Evolutionary conservation across 768 basidiomycete species (phyloP).

Genomic region (Paxillus rubicundulus): DNA sequence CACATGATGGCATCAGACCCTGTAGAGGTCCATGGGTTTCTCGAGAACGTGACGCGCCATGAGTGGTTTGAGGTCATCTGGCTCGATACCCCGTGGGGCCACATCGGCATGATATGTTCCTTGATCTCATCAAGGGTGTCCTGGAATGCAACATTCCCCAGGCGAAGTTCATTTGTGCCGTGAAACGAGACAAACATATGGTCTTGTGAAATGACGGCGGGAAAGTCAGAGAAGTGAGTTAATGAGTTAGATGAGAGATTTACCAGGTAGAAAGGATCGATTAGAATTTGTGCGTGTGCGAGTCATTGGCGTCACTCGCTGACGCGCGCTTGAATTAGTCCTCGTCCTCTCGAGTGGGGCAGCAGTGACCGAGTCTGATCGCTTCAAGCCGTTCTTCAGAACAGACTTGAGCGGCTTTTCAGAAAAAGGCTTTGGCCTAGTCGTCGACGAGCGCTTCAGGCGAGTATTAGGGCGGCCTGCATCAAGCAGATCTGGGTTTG

Average conservation of each 20-base stretch:
- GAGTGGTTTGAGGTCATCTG: conserved; percentile 37
- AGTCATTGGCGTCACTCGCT: conserved; percentile 30
- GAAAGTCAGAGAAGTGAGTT: conserved; percentile 21
- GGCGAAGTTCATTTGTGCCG: conserved; percentile 59
- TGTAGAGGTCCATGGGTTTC: conserved; percentile 64
- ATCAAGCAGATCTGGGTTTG: conserved; percentile 19
- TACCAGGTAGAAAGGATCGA: conserved; percentile 34
- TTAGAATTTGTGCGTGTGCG: conserved; percentile 36
- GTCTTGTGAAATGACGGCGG: conserved; percentile 39
- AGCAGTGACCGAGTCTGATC: conserved; percentile 21
- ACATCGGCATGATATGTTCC: conserved; percentile 55
- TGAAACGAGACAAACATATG: conserved; percentile 73
- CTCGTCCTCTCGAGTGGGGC: conserved; percentile 37
- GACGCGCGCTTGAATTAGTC: conserved; percentile 40
- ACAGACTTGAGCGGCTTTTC: conserved; percentile 52
- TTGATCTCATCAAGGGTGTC: conserved; percentile 58
- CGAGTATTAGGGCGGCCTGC: conserved; percentile 28
- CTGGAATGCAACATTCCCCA: conserved; percentile 46
- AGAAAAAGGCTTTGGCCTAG: conserved; percentile 19
- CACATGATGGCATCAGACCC: conserved; percentile 56
- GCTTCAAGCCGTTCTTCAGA: conserved; percentile 42
- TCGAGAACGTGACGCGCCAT: conserved; percentile 66
- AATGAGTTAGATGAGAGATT: conserved; percentile 1
- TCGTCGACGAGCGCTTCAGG: conserved; percentile 35
- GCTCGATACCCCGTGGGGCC: conserved; percentile 60